phyloP scores from a whole-genome alignment of 2,329 filamentous ascomycete genomes.

The Diaporthe helianthi region DNA sequence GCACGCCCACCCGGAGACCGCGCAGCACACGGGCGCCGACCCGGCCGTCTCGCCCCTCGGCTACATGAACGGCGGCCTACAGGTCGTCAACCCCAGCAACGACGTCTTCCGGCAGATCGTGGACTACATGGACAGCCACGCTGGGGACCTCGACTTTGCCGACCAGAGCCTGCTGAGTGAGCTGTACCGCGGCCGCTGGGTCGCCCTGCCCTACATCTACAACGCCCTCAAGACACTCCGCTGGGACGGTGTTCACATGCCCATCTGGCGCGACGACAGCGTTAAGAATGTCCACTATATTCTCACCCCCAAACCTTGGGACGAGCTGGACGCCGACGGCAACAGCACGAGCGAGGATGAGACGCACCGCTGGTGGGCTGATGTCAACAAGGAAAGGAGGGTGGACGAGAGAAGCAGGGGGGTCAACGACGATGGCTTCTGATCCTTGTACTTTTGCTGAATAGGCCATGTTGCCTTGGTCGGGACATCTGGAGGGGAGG shows the following conservation, averaged over 20 bases:
- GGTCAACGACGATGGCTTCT: slow-evolving; percentile 47
- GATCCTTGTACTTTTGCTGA: neutral
- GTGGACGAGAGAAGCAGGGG: slow-evolving; percentile 49
- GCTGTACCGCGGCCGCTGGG: slow-evolving; percentile 63
- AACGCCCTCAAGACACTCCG: slow-evolving; percentile 69
- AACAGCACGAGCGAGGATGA: slow-evolving; percentile 53
- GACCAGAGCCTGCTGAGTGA: slow-evolving; percentile 66
- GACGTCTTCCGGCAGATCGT: slow-evolving; percentile 58
- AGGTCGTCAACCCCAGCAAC: slow-evolving; percentile 61
- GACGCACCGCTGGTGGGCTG: slow-evolving; percentile 64
- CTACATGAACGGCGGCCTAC: slow-evolving; percentile 63
- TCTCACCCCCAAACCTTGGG: slow-evolving; percentile 67
- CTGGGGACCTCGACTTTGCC: slow-evolving; percentile 60
- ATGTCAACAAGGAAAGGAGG: slow-evolving; percentile 54
- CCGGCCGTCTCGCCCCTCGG: slow-evolving; percentile 56
- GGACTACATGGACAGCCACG: slow-evolving; percentile 55
- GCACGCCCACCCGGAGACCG: slow-evolving; percentile 53
- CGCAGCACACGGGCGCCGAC: slow-evolving; percentile 54
- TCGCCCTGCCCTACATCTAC: slow-evolving; percentile 65
- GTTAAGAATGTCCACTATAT: slow-evolving; percentile 71
- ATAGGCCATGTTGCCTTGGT: no score
- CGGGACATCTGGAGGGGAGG: neutral
- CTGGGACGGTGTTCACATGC: slow-evolving; percentile 57
- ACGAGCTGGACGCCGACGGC: slow-evolving; percentile 54
- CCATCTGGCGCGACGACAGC: slow-evolving; percentile 63